These are phyloP conservation scores for Arachnopeziza araneosa DNA, from an alignment of 2,329 filamentous ascomycete species.

Conservation along the genomic window DNA sequence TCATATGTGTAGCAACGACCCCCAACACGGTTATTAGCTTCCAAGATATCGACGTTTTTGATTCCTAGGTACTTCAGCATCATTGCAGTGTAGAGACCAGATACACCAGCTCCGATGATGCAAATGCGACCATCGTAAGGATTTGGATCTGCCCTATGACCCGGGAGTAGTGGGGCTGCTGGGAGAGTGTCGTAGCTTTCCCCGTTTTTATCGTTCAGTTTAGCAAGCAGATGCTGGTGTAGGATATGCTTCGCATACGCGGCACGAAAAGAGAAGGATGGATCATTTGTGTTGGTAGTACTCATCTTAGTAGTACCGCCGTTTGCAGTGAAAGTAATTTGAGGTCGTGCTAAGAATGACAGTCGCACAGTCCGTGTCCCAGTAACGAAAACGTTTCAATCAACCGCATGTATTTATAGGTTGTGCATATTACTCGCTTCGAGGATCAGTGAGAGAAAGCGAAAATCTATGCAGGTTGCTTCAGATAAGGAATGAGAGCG, in stretches of 20 bases:
- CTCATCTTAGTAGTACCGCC: no score
- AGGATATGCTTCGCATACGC: background rate
- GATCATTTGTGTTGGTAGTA: no score
- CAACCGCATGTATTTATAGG: no score
- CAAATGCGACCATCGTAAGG: background rate
- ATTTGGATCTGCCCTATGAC: background rate
- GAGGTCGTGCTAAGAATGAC: no score
- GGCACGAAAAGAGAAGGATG: no score
- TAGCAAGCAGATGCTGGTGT: background rate
- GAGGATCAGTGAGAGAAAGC: no score
- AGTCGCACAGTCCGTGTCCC: no score
- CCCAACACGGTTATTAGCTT: background rate
- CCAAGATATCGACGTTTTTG: background rate
- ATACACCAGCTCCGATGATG: background rate
- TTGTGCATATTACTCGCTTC: no score
- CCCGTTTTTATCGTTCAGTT: background rate
- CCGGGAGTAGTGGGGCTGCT: background rate
- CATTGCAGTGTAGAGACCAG: background rate
- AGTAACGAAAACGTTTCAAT: no score
- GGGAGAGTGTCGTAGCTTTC: background rate
- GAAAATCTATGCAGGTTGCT: no score
- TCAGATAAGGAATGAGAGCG: no score
- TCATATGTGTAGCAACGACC: background rate
- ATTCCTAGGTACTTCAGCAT: background rate
- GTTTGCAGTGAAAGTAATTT: no score